Base-by-base conservation (phyloP, 495 filamentous ascomycete genomes). In the Penicillium pancosmium region DNA sequence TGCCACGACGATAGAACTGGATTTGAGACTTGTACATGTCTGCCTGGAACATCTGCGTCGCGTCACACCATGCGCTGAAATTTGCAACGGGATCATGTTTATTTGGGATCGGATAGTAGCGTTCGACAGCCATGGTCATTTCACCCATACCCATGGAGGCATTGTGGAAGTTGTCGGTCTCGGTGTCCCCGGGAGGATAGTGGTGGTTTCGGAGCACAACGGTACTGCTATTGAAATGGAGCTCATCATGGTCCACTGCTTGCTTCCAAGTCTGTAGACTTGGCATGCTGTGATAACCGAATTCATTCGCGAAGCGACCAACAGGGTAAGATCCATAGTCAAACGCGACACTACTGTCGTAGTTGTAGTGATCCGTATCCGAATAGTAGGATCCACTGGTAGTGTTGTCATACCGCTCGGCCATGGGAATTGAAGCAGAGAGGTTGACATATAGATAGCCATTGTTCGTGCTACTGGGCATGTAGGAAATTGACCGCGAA, bases 281-380 rank as follows among this genome's bases (percentile, higher is more conserved):
- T 2, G 86, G 86, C 86, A 89, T 88, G 54, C 80, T 84, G 58
- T 86, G 84, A 68, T 79, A 88, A 49, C 86, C 86, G 53, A 88
- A 89, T 67, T 89, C 86, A 58, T 85, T 84, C 9, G 83, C 79
- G 63, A 89, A 88, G n/a, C 86, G 78, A 12, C 84, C 85, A 0
- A 86, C 76, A 0, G 85, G 86, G 57, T 86, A 88, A 9, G 68
- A 67, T 6, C 72, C 73, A 53, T 75, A 68, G 66, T 90, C 80
- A 70, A 87, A 88, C 0, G 84, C 79, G 18, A 79, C 61, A 9
- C 57, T 63, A 34, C 79, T 78, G 63, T 85, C 73, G 57, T 91
- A 91, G 59, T 88, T 83, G 71, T 91, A 91, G 64, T 85, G 82
- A 55, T 90, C 87, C 9, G 86, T 89, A 63, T 90, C 83, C 11